A percentile compares a stretch with the other conserved stretches of the same genome.
Evolutionary conservation across 2,329 filamentous ascomycete species (phyloP).

Genomic region (Ophiosphaerella narmari): DNA sequence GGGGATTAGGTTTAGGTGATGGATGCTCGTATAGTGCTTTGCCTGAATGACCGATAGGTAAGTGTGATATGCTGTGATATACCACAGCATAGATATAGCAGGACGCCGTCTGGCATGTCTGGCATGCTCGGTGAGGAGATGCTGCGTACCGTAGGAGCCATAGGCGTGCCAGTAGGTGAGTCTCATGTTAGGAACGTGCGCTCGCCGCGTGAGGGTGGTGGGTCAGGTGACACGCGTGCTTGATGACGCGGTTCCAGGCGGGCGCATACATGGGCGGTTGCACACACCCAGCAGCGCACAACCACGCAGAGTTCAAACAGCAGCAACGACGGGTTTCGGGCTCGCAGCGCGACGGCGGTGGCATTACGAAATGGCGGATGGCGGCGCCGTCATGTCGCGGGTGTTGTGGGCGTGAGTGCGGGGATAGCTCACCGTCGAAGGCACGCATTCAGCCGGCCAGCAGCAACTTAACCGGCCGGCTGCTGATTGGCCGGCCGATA

Average conservation of each 20-base stretch:
- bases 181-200: no score
- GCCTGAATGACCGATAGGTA: background rate
- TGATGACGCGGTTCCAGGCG: no score
- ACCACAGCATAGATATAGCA: conserved; percentile 5
- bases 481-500: conserved; percentile 1
- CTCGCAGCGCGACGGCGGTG: conserved; percentile 17
- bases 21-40: background rate
- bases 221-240: no score
- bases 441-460: background rate
- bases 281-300: no score
- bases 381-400: background rate
- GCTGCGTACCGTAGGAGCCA: no score
- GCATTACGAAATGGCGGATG: conserved; percentile 19
- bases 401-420: conserved; percentile 8
- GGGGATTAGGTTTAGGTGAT: background rate
- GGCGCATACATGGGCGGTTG: no score
- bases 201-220: no score
- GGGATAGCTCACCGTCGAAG: background rate
- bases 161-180: no score
- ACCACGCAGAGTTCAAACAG: no score
- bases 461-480: background rate
- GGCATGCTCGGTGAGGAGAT: background rate
- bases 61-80: background rate
- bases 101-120: background rate
- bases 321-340: conserved; percentile 1